Evolutionary conservation across 495 filamentous ascomycete genomes (phyloP), one percentile per base, ranked within the genome.

Genomic region (Daldinia decipiens): DNA sequence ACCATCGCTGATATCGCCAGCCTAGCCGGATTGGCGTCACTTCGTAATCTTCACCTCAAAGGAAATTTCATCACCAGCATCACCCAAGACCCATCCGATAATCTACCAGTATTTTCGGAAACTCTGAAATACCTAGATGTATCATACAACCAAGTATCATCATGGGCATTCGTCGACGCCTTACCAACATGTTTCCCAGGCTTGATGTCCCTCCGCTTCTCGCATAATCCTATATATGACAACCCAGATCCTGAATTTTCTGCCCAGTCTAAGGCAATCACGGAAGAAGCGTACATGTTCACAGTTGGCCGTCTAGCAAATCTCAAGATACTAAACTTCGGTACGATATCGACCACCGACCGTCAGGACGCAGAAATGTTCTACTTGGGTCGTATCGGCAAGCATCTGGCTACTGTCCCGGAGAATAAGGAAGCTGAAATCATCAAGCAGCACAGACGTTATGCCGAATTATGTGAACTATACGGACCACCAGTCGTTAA

Each of bases 281-380:
- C 86, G 0, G 92, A 95, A 38, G 90, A 94, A 60, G 88, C 90
- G 0, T 94, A 91, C 80, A 97, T 97, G 91, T 85, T 97, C 34
- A 93, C 91, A 2, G 77, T 97, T 5, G 91, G 91, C n/a, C 91
- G 94, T 17, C 80, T 98, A 1, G 81, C 87, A 3, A 78, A 78
- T 6, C 85, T 96, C 12, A 84, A 86, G 32, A 81, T 79, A 0
- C 86, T 99, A 13, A 98, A 99, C 78, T 96, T 91, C 78, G 90
- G 88, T 73, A 83, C 80, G 4, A 91, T 99, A 69, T 87, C 88
- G 0, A 64, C 77, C 0, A 85, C 88, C 45, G 94, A 98, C 68
- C 88, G 95, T 19, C 83, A 85, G 51, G 93, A 98, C 72, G 93
- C 92, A 12, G 95, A 99, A 61, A 89, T 94, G 74, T 99, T 94